Conservation (phyloP, 2,329 filamentous ascomycete genomes). For the Phyllachora maydis region DNA sequence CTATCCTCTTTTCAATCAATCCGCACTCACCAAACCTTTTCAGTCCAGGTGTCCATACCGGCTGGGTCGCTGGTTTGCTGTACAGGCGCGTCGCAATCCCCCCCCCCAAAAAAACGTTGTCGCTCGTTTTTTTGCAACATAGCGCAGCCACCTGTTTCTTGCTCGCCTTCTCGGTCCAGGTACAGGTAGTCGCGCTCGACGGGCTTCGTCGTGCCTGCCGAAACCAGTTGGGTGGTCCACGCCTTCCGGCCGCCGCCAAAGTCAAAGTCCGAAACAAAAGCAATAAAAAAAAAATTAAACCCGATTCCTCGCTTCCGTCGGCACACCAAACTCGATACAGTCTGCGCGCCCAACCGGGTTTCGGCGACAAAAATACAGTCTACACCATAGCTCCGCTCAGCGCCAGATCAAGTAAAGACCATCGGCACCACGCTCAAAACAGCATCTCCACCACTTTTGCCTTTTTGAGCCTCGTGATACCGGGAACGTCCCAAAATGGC, state of each 20-base stretch:
- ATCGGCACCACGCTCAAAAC: slow-evolving; percentile 44
- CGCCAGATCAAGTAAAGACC: slow-evolving; percentile 46
- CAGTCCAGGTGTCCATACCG: slow-evolving; percentile 14
- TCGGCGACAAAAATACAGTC: slow-evolving; percentile 29
- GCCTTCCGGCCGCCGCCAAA: too few species aligned
- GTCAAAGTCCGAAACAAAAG: too few species aligned
- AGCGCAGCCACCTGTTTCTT: too few species aligned
- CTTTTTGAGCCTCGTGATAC: too few species aligned
- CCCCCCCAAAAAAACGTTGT: slow-evolving; percentile 1
- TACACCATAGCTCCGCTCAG: slow-evolving; percentile 26
- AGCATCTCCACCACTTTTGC: slow-evolving; percentile 45
- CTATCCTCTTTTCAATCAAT: slow-evolving; percentile 29
- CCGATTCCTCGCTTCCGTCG: slow-evolving; percentile 21
- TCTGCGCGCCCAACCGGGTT: slow-evolving; percentile 31
- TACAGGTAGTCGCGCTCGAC: too few species aligned
- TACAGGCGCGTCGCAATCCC: slow-evolving; percentile 12
- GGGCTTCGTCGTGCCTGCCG: too few species aligned
- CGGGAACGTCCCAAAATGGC: slow-evolving; percentile 38
- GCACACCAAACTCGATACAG: slow-evolving; percentile 26
- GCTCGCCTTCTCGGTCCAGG: too few species aligned
- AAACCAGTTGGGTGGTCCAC: too few species aligned
- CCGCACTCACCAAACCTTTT: slow-evolving; percentile 24
- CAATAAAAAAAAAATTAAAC: slow-evolving; percentile 18
- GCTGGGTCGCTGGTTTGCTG: slow-evolving; percentile 15
- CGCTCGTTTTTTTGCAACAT: too few species aligned